Percentiles rank a stretch among this genome's conserved stretches.
Evolutionary conservation across 331 rosid species (phyloP).

Genomic region (Quercus tomentella): DNA sequence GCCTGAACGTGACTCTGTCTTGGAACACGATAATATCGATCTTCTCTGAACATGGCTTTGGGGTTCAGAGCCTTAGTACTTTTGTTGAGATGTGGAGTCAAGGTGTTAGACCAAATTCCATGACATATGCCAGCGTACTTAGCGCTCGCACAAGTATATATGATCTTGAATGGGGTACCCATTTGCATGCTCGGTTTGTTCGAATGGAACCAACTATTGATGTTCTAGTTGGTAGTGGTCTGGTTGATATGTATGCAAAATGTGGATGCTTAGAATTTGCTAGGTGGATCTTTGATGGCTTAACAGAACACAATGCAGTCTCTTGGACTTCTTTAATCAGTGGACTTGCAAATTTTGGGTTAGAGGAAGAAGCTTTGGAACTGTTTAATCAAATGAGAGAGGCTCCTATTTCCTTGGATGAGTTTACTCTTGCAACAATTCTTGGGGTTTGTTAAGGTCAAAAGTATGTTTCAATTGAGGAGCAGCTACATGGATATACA

Average conservation of each 20-base stretch:
- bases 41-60: conserved; percentile 66
- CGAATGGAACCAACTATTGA: conserved; percentile 54
- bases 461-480: conserved; percentile 41
- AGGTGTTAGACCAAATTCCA: conserved; percentile 45
- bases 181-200: conserved; percentile 75
- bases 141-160: conserved; percentile 57
- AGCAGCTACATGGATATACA: conserved; percentile 66
- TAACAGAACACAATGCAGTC: too few species aligned
- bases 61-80: conserved; percentile 43
- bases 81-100: conserved; percentile 72
- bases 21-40: conserved; percentile 69
- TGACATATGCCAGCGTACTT: conserved; percentile 73
- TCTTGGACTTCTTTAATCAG: too few species aligned
- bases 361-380: conserved; percentile 54
- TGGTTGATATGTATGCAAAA: conserved; percentile 78
- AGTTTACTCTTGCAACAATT: conserved; percentile 59
- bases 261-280: conserved; percentile 63
- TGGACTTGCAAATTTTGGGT: conserved; percentile 15
- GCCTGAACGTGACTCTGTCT: too few species aligned
- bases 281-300: conserved; percentile 21
- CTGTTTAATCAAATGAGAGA: conserved; percentile 63
- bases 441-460: conserved; percentile 64
- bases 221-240: conserved; percentile 47
- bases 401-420: conserved; percentile 48
- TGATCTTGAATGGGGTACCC: conserved; percentile 73